Conservation (phyloP, 1,284 basidiomycete genomes). For the Tilletia setariae region DNA sequence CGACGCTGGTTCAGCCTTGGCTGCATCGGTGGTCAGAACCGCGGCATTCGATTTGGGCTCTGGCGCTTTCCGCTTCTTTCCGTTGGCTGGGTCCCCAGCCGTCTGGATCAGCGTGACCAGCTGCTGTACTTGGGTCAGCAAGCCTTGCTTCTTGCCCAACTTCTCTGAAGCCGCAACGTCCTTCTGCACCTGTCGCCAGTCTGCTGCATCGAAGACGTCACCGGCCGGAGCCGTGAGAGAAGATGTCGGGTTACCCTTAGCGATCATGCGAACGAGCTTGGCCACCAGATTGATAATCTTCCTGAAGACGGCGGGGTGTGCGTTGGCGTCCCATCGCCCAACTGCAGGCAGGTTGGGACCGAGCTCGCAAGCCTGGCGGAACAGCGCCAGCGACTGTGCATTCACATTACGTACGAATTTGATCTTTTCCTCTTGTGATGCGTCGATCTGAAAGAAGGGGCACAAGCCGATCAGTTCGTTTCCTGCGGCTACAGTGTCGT, state of each 20-base stretch:
- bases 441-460: too few relatives aligned
- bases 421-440: too few relatives aligned
- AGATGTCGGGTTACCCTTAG: conserved; percentile 61
- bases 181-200: neutral
- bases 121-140: conserved; percentile 8
- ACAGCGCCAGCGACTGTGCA: conserved; percentile 10
- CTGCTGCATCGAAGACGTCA: too few relatives aligned
- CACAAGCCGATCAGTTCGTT: too few relatives aligned
- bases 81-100: too few relatives aligned
- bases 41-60: neutral
- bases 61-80: neutral
- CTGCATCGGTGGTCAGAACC: neutral
- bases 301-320: too few relatives aligned
- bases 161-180: neutral
- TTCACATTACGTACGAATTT: too few relatives aligned
- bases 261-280: neutral
- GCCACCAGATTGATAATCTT: too few relatives aligned
- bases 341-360: too few relatives aligned
- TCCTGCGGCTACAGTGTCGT: too few relatives aligned
- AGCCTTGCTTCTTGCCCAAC: neutral
- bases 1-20: too few relatives aligned
- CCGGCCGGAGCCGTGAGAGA: conserved; percentile 69
- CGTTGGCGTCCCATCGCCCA: too few relatives aligned
- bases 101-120: neutral
- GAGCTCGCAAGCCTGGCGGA: conserved; percentile 31